A percentile compares a stretch with the other conserved stretches of the same genome.
phyloP scores from a whole-genome alignment of 768 basidiomycete species.

The Mycena olivaceomarginata region DNA sequence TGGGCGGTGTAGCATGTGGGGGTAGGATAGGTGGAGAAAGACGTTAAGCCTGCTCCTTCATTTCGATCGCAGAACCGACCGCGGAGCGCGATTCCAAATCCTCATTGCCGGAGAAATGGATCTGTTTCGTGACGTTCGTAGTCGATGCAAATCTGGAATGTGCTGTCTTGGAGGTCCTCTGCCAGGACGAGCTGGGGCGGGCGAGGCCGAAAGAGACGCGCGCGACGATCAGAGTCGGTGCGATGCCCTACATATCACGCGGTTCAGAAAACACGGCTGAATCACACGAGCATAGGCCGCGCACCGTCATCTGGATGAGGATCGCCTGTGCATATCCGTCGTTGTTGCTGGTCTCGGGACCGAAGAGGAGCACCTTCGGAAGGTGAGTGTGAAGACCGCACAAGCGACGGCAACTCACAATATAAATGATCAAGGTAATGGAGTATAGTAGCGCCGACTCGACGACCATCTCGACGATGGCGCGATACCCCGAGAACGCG shows the following conservation, averaged over 20 bases:
- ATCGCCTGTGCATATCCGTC: conserved; percentile 32
- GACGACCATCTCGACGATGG: conserved; percentile 24
- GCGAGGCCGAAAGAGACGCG: conserved; percentile 38
- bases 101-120: conserved; percentile 38
- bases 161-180: conserved; percentile 27
- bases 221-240: conserved; percentile 39
- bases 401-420: background rate
- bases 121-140: conserved; percentile 16
- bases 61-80: conserved; percentile 17
- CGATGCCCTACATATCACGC: conserved; percentile 25
- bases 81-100: conserved; percentile 28
- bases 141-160: conserved; percentile 6
- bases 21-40: too few species aligned
- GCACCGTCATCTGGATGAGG: conserved; percentile 36
- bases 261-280: background rate
- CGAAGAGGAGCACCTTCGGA: conserved; percentile 18
- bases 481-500: conserved; percentile 39
- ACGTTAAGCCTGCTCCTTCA: conserved; percentile 3
- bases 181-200: conserved; percentile 41
- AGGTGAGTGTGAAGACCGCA: too few species aligned
- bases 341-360: conserved; percentile 21
- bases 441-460: conserved; percentile 39
- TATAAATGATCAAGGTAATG: conserved; percentile 28
- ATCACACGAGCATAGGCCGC: background rate
- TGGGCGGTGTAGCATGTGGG: background rate